phyloP scores from a whole-genome alignment of 495 filamentous ascomycete species.

The Penicillium dipodomyicola region DNA sequence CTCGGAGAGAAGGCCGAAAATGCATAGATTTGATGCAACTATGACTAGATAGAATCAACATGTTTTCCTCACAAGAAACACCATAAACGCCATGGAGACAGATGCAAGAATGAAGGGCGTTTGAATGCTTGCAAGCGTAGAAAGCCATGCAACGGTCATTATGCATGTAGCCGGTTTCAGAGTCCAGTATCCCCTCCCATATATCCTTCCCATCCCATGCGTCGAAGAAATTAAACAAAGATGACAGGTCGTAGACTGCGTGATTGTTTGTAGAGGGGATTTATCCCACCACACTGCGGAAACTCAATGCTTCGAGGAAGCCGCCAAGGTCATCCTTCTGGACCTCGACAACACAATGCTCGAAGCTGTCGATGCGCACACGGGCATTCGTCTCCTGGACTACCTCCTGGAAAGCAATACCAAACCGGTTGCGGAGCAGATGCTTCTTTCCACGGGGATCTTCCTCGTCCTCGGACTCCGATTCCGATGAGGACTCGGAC shows the following conservation, averaged over 20 bases:
- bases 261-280: constrained; percentile 15
- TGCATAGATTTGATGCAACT: constrained; percentile 20
- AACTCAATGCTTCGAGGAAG: constrained; percentile 88
- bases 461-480: constrained; percentile 60
- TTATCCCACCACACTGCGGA: constrained; percentile 87
- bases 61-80: constrained; percentile 9
- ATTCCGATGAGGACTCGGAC: constrained; percentile 57
- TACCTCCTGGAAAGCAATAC: constrained; percentile 93
- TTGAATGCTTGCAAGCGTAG: constrained; percentile 21
- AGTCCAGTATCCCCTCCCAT: constrained; percentile 22
- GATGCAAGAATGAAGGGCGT: constrained; percentile 26
- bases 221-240: constrained; percentile 20
- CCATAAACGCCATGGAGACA: constrained; percentile 25
- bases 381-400: constrained; percentile 86
- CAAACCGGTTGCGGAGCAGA: constrained; percentile 81
- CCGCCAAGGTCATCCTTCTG: constrained; percentile 89
- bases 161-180: constrained; percentile 15
- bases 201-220: constrained; percentile 19
- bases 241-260: constrained; percentile 32
- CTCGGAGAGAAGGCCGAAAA: constrained; percentile 27
- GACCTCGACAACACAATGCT: constrained; percentile 95
- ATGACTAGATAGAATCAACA: constrained; percentile 21
- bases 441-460: constrained; percentile 55
- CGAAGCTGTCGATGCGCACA: constrained; percentile 93
- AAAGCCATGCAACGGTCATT: constrained; percentile 23